These are phyloP conservation scores for Saturnispora quitensis DNA, from an alignment of 805 yeast species.

Conservation along the genomic window DNA sequence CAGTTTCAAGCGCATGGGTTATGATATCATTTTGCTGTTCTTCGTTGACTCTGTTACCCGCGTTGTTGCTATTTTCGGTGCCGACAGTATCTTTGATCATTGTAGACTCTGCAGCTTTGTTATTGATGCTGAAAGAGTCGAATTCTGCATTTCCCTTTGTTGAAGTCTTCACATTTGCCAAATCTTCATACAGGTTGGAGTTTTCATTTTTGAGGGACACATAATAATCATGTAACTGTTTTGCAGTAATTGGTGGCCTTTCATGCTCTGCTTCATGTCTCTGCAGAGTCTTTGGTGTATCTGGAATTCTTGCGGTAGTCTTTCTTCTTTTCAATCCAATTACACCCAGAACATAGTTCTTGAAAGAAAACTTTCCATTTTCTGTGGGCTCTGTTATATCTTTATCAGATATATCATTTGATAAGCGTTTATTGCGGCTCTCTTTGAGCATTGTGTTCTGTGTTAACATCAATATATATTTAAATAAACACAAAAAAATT, in stretches of 20 bases:
- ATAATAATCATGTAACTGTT: slow-evolving; percentile 22
- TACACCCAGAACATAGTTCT: not conserved
- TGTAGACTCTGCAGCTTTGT: slow-evolving; percentile 14
- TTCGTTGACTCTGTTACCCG: not conserved
- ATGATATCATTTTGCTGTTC: slow-evolving; percentile 1
- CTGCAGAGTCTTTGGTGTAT: not conserved
- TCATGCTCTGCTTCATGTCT: not conserved
- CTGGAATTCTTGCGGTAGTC: not conserved
- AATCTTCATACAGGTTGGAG: slow-evolving; percentile 12
- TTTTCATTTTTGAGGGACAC: slow-evolving; percentile 20
- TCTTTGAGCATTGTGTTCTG: slow-evolving; percentile 1
- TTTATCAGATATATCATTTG: not conserved
- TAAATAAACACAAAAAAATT: not conserved
- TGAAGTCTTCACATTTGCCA: slow-evolving; percentile 7
- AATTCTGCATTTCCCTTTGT: slow-evolving; percentile 1
- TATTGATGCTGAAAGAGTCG: slow-evolving; percentile 23
- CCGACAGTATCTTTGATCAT: slow-evolving; percentile 6
- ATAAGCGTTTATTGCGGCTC: not conserved
- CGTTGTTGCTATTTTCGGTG: not conserved
- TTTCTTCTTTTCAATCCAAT: not conserved
- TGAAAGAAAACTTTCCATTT: not conserved
- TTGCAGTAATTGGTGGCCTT: slow-evolving; percentile 18
- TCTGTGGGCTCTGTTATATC: not conserved
- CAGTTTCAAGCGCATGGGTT: not conserved
- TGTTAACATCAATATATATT: not conserved